phyloP scores from a whole-genome alignment of 108 stramenopile genomes.

The Mediolabrus comicus region DNA sequence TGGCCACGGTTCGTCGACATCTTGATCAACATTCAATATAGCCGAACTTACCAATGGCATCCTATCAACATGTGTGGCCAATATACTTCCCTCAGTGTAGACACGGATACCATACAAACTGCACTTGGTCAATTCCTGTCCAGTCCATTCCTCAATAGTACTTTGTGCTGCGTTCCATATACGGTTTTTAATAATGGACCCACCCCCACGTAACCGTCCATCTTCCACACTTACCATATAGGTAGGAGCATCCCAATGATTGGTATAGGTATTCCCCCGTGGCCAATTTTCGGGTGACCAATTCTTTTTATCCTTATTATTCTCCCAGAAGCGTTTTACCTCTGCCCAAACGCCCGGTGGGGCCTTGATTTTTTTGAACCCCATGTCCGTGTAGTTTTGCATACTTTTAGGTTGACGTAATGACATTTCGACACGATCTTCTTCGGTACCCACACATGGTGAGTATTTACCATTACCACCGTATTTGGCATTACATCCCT shows the following conservation, averaged over 20 bases:
- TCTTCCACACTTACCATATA: conserved; percentile 79
- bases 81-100: conserved; percentile 78
- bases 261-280: conserved; percentile 79
- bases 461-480: conserved; percentile 26
- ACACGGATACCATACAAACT: conserved; percentile 89
- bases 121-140: conserved; percentile 74
- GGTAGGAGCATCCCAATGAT: conserved; percentile 62
- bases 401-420: conserved; percentile 74
- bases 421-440: conserved; percentile 78
- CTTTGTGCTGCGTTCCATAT: conserved; percentile 75
- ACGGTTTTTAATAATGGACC: conserved; percentile 54
- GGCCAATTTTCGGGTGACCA: conserved; percentile 55
- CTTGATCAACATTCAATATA: conserved; percentile 87
- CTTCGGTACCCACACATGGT: conserved; percentile 55
- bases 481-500: conserved; percentile 60
- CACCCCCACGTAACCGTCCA: conserved; percentile 54
- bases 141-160: conserved; percentile 87
- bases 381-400: conserved; percentile 70
- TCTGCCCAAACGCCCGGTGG: conserved; percentile 55
- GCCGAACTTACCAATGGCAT: conserved; percentile 85
- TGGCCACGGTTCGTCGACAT: conserved; percentile 94
- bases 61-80: conserved; percentile 92
- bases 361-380: conserved; percentile 66
- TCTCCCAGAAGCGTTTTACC: conserved; percentile 71
- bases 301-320: conserved; percentile 51